A percentile compares a stretch with the other conserved stretches of the same genome.
Conservation (phyloP, 1,284 basidiomycete genomes). For the Microbotryum silenes-acaulis region DNA sequence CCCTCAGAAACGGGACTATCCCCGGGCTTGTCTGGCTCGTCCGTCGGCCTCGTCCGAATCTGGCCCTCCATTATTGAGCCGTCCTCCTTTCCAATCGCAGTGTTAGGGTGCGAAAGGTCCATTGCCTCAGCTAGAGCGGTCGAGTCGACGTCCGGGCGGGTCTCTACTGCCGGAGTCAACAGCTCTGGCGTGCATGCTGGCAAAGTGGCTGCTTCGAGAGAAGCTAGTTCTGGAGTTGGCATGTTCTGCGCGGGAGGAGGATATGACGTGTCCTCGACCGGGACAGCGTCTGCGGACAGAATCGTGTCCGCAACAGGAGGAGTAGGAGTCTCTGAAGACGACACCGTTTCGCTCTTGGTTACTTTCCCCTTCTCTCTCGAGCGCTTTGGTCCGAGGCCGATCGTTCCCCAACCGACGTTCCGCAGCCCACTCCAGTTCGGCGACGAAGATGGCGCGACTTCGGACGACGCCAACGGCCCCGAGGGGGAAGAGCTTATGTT, state of each 20-base stretch:
- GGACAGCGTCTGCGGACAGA: too few relatives aligned
- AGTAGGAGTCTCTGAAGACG: too few relatives aligned
- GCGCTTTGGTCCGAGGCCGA: too few relatives aligned
- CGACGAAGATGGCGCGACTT: background rate
- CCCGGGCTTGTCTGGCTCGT: background rate
- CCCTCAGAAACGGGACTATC: background rate
- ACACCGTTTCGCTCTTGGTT: too few relatives aligned
- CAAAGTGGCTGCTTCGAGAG: too few relatives aligned
- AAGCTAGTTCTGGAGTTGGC: too few relatives aligned
- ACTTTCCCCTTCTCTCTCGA: too few relatives aligned
- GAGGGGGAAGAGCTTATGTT: background rate
- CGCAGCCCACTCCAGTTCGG: background rate
- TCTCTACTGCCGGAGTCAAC: conserved; percentile 14
- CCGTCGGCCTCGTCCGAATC: background rate
- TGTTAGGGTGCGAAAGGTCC: background rate
- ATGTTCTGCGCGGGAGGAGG: too few relatives aligned
- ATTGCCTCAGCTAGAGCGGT: conserved; percentile 18
- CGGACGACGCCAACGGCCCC: background rate
- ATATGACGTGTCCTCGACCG: too few relatives aligned
- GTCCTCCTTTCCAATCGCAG: background rate
- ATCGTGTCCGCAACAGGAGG: too few relatives aligned
- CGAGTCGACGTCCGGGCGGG: conserved; percentile 11
- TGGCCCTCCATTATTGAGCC: background rate
- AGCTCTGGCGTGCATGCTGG: background rate
- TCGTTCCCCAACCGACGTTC: background rate